Evolutionary conservation across 2,329 filamentous ascomycete genomes (phyloP).

Genomic region (Tolypocladium endophyticum): DNA sequence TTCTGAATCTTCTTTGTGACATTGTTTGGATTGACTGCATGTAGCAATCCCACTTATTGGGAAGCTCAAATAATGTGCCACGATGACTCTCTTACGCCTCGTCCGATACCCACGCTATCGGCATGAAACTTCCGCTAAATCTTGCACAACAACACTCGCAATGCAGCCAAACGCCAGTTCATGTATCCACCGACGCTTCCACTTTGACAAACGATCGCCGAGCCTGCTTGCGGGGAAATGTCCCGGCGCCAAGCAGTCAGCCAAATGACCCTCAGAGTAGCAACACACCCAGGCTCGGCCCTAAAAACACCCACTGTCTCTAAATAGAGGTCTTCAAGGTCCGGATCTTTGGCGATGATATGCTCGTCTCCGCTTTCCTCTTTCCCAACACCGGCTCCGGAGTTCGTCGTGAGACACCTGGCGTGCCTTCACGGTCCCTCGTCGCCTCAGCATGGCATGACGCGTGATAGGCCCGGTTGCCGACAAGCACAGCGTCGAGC

Average conservation of each 20-base stretch:
- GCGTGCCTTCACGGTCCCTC: slow-evolving; percentile 45
- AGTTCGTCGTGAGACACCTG: slow-evolving; percentile 34
- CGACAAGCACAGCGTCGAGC: slow-evolving; percentile 75
- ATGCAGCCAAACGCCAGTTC: neutral
- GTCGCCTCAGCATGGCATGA: slow-evolving; percentile 80
- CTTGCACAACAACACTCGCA: neutral
- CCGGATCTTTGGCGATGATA: slow-evolving; percentile 25
- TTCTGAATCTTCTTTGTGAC: too few relatives aligned
- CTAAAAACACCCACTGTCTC: neutral
- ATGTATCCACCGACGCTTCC: neutral
- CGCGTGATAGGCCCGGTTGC: slow-evolving; percentile 75
- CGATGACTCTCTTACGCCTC: neutral
- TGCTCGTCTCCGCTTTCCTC: slow-evolving; percentile 58
- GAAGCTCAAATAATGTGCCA: neutral
- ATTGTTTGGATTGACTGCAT: neutral
- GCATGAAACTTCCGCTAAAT: neutral
- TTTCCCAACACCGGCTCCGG: slow-evolving; percentile 62
- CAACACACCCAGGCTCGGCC: neutral
- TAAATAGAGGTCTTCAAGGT: slow-evolving; percentile 23
- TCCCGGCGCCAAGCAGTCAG: neutral
- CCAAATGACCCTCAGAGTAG: neutral
- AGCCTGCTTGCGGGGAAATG: neutral
- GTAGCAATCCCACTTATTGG: neutral
- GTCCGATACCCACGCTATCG: neutral
- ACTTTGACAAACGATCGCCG: neutral